phyloP scores from a whole-genome alignment of 2,329 filamentous ascomycete genomes.

The Diaporthe velutina region DNA sequence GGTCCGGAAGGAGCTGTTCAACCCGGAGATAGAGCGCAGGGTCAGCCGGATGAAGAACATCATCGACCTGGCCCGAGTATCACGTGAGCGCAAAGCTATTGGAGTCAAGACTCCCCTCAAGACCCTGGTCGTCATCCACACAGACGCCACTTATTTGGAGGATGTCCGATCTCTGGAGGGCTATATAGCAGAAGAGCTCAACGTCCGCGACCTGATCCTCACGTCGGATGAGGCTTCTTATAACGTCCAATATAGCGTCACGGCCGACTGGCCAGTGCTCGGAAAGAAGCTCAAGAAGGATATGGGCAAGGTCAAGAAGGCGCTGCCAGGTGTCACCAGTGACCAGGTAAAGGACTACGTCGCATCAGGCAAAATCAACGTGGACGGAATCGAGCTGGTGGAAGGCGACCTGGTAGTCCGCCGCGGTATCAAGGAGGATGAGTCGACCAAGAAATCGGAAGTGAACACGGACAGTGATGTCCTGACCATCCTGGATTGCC shows the following conservation, averaged over 20 bases:
- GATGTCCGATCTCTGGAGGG: slow-evolving; percentile 87
- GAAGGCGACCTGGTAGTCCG: slow-evolving; percentile 87
- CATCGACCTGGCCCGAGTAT: slow-evolving; percentile 90
- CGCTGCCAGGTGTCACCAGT: slow-evolving; percentile 81
- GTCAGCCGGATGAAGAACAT: slow-evolving; percentile 95
- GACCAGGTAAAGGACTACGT: slow-evolving; percentile 86
- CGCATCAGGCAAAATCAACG: slow-evolving; percentile 77
- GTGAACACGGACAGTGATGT: slow-evolving; percentile 91
- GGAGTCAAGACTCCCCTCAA: slow-evolving; percentile 93
- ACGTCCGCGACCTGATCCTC: slow-evolving; percentile 86
- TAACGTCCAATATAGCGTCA: slow-evolving; percentile 90
- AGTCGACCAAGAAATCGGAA: slow-evolving; percentile 80
- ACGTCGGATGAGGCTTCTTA: slow-evolving; percentile 91
- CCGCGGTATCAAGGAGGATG: slow-evolving; percentile 81
- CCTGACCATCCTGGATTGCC: slow-evolving; percentile 85
- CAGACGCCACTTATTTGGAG: slow-evolving; percentile 84
- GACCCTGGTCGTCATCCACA: slow-evolving; percentile 89
- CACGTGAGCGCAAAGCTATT: slow-evolving; percentile 85
- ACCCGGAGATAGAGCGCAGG: slow-evolving; percentile 85
- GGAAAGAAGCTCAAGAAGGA: slow-evolving; percentile 99
- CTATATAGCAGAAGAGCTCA: slow-evolving; percentile 95
- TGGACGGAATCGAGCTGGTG: slow-evolving; percentile 87
- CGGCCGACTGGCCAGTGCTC: slow-evolving; percentile 91
- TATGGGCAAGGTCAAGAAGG: slow-evolving; percentile 90
- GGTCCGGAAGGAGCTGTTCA: slow-evolving; percentile 89